Base-by-base conservation (phyloP, 208 protist genomes). In the Crithidia brevicula region DNA sequence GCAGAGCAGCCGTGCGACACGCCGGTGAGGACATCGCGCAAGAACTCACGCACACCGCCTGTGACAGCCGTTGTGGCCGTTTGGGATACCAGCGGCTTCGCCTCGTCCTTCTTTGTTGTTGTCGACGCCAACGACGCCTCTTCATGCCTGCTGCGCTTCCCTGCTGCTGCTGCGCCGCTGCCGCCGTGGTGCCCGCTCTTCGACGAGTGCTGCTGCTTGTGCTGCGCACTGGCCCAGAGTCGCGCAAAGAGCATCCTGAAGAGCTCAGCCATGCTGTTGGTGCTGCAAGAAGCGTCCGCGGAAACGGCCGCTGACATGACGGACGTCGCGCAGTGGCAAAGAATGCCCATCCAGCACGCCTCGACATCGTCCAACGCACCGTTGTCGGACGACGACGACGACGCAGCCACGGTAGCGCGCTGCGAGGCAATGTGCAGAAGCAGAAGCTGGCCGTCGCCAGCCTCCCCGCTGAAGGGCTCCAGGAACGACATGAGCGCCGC, bases 401-500 rank as follows among this genome's bases (percentile, higher is more conserved):
- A n/a, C n/a, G n/a, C n/a, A n/a, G n/a, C n/a, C n/a, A n/a, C n/a
- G n/a, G n/a, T n/a, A n/a, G n/a, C n/a, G 36, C 36, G 36, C 36
- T 40, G 36, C 8, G 36, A 40, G 36, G 36, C 36, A 40, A 40
- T 40, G 10, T 7, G 36, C 8, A 40, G 36, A 40, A 40, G 15
- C 1, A 40, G 36, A 7, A 40, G n/a, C n/a, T n/a, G 16, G 42
- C 20, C 16, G 16, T 47, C 16, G 6, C 16, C 16, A 9, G 42
- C 42, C 13, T 13, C 42, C 42, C 42, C 9, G 3, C 33, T 45
- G 34, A 67, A 49, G 4, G 58, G 30, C 45, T 52, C 36, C 0
- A 67, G 36, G 42, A 81, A 81, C 6, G 58, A 42, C 28, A 56
- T 23, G 33, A 81, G 34, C 30, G 36, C 40, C 0, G 46, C 62